Evolutionary conservation across 495 filamentous ascomycete genomes (phyloP).

Genomic region (Aspergillus nidulans): DNA sequence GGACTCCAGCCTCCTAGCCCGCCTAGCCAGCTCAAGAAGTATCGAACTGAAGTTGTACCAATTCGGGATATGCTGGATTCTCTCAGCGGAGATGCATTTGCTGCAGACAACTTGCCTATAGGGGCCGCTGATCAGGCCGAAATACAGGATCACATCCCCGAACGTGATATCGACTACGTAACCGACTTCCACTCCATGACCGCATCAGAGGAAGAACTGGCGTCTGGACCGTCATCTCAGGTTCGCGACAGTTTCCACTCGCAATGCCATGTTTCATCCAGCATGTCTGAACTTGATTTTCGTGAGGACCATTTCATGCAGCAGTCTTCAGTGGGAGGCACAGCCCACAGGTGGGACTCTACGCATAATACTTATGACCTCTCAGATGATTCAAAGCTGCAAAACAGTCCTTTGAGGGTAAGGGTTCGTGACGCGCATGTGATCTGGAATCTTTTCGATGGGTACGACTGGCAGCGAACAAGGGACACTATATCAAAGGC

Average conservation of each 20-base stretch:
- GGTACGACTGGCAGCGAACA: conserved; percentile 92
- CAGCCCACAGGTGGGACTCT: conserved; percentile 75
- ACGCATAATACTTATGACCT: conserved; percentile 66
- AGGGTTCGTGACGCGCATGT: conserved; percentile 81
- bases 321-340: conserved; percentile 56
- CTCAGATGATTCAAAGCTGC: conserved; percentile 56
- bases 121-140: conserved; percentile 12
- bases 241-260: conserved; percentile 62
- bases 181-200: conserved; percentile 57
- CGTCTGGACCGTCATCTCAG: conserved; percentile 44
- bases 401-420: conserved; percentile 68
- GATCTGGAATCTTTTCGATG: conserved; percentile 98
- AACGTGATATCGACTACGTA: conserved; percentile 58
- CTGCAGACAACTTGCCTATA: conserved; percentile 24
- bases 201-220: conserved; percentile 22
- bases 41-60: conserved; percentile 80
- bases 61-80: conserved; percentile 85
- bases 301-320: conserved; percentile 77
- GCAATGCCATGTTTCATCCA: conserved; percentile 49
- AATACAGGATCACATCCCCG: conserved; percentile 21
- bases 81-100: conserved; percentile 80
- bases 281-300: conserved; percentile 56
- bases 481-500: conserved; percentile 80
- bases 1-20: conserved; percentile 78
- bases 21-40: conserved; percentile 75